Conservation (phyloP, 768 basidiomycete species). For the Mycena floridula region DNA sequence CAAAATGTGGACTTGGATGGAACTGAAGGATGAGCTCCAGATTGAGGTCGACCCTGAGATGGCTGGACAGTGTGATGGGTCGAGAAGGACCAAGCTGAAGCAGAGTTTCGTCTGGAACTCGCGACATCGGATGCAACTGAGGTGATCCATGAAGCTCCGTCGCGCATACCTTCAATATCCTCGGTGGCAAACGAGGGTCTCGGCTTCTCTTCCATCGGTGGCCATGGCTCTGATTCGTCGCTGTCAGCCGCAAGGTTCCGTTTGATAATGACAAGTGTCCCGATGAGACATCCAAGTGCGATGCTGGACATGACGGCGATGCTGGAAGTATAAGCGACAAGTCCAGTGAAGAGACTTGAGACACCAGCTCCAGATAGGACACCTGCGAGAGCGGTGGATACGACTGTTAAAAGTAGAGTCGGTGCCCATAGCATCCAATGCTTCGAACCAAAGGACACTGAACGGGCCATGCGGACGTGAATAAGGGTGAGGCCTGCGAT, state of each 20-base stretch:
- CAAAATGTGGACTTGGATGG: slow-evolving; percentile 58
- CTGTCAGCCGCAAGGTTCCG: slow-evolving; percentile 54
- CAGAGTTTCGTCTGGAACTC: slow-evolving; percentile 48
- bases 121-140: too few relatives aligned
- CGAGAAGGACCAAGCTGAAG: slow-evolving; percentile 70
- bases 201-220: slow-evolving; percentile 50
- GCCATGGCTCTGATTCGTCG: slow-evolving; percentile 53
- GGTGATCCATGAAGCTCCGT: slow-evolving; percentile 79
- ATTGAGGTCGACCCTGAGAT: slow-evolving; percentile 27
- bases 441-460: slow-evolving; percentile 60
- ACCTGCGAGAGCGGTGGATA: slow-evolving; percentile 55
- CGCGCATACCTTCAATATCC: slow-evolving; percentile 66
- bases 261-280: slow-evolving; percentile 59
- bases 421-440: slow-evolving; percentile 77
- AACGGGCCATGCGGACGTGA: slow-evolving; percentile 64
- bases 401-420: slow-evolving; percentile 43
- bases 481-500: slow-evolving; percentile 56
- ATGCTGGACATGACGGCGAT: slow-evolving; percentile 47
- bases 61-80: slow-evolving; percentile 47
- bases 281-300: slow-evolving; percentile 52
- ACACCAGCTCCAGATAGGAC: slow-evolving; percentile 50
- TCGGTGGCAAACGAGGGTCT: slow-evolving; percentile 64
- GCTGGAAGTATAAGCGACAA: slow-evolving; percentile 50
- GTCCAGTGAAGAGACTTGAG: slow-evolving; percentile 51
- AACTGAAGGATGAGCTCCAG: slow-evolving; percentile 33